Conservation (phyloP, 1,284 basidiomycete species). For the Flammula alnicola region DNA sequence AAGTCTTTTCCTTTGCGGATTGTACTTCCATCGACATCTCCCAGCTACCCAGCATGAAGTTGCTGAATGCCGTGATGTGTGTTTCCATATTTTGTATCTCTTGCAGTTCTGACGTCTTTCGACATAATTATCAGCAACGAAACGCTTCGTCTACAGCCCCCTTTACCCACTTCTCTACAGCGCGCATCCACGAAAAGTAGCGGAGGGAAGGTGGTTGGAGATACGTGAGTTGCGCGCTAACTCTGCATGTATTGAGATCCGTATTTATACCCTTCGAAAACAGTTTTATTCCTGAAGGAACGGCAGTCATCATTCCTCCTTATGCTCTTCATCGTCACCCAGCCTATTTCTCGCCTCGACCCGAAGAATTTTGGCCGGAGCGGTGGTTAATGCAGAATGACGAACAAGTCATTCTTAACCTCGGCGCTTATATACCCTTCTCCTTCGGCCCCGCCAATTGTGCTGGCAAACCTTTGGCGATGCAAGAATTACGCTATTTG, state of each 20-base stretch:
- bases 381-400: conserved; percentile 36
- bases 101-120: background rate
- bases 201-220: conserved; percentile 35
- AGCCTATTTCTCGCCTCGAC: conserved; percentile 41
- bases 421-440: conserved; percentile 45
- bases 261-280: background rate
- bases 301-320: conserved; percentile 49
- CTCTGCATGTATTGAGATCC: background rate
- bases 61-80: conserved; percentile 9
- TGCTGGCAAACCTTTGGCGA: conserved; percentile 41
- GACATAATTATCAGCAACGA: conserved; percentile 2
- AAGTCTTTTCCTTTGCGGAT: background rate
- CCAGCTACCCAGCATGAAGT: background rate
- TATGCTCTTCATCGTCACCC: conserved; percentile 52
- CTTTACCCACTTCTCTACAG: conserved; percentile 55
- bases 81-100: background rate
- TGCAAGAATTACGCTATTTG: conserved; percentile 38
- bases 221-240: conserved; percentile 6
- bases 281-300: conserved; percentile 56
- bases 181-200: conserved; percentile 46
- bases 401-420: conserved; percentile 11
- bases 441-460: conserved; percentile 44
- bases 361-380: conserved; percentile 42
- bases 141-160: conserved; percentile 49
- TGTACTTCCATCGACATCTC: conserved; percentile 2